A percentile compares a stretch with the other conserved stretches of the same genome.
phyloP scores from a whole-genome alignment of 768 basidiomycete genomes.

The Xerocomellus dryophilus region DNA sequence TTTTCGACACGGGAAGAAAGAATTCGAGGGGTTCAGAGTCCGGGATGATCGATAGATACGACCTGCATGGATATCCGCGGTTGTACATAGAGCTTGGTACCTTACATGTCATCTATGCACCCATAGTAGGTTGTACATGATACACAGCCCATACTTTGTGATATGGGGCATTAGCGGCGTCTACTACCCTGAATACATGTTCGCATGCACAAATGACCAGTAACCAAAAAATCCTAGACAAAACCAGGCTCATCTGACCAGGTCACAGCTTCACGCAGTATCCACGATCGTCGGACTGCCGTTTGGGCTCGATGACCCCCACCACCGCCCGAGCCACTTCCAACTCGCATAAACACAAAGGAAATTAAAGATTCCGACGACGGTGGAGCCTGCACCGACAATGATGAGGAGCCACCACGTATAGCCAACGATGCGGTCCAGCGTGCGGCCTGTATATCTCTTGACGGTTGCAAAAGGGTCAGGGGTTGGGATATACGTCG shows the following conservation, averaged over 20 bases:
- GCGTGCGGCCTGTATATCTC: slow-evolving; percentile 56
- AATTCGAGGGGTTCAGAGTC: not conserved
- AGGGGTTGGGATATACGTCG: slow-evolving; percentile 47
- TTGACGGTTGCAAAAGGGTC: slow-evolving; percentile 56
- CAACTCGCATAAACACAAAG: slow-evolving; percentile 63
- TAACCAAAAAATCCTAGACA: not conserved
- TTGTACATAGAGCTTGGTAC: not conserved
- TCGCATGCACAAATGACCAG: not conserved
- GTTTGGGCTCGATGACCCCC: slow-evolving; percentile 12
- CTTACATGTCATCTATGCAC: not conserved
- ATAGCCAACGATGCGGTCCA: slow-evolving; percentile 76
- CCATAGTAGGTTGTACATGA: not conserved
- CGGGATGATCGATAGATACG: not conserved
- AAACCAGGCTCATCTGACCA: not conserved
- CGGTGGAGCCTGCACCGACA: slow-evolving; percentile 71
- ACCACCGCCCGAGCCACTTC: slow-evolving; percentile 51
- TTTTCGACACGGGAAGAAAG: not conserved
- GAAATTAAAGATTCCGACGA: slow-evolving; percentile 72
- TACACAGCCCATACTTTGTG: not conserved
- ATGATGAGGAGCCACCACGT: slow-evolving; percentile 75
- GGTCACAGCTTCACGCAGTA: slow-evolving; percentile 10
- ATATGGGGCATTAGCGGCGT: not conserved
- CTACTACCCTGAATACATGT: no score
- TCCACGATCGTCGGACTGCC: slow-evolving; percentile 5
- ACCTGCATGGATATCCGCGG: not conserved